Evolutionary conservation across 306 rosid genomes (phyloP).

Genomic region (Dalbergia oliveri): DNA sequence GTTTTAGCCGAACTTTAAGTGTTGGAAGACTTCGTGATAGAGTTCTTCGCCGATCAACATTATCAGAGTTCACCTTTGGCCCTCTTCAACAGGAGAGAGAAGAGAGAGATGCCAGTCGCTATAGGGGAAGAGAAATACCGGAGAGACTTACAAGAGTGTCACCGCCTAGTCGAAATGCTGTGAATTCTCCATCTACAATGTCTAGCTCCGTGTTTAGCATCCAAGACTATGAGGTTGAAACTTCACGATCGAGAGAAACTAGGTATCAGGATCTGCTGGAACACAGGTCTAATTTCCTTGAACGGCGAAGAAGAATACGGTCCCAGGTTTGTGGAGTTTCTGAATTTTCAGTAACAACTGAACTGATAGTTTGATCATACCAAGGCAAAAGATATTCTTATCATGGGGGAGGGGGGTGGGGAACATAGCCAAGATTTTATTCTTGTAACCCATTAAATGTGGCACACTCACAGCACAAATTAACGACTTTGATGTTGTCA

Average conservation of each 20-base stretch:
- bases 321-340: constrained; percentile 83
- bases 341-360: constrained; percentile 7
- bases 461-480: background rate
- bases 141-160: constrained; percentile 58
- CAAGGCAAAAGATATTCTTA: constrained; percentile 5
- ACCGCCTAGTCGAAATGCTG: constrained; percentile 51
- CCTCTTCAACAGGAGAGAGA: constrained; percentile 87
- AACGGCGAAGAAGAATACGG: constrained; percentile 94
- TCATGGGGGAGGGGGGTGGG: background rate
- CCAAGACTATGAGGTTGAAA: constrained; percentile 81
- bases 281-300: constrained; percentile 92
- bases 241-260: constrained; percentile 80
- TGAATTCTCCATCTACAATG: constrained; percentile 56
- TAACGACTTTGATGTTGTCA: constrained; percentile 9
- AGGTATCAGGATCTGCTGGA: constrained; percentile 91
- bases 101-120: constrained; percentile 63
- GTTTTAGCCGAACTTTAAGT: constrained; percentile 92
- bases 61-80: constrained; percentile 75
- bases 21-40: constrained; percentile 99
- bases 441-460: background rate
- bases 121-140: constrained; percentile 56
- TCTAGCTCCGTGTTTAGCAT: constrained; percentile 70
- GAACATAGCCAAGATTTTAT: background rate
- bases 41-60: constrained; percentile 88
- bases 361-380: constrained; percentile 20